Percentiles rank a stretch among this genome's conserved stretches.
phyloP scores from a whole-genome alignment of 331 rosid species.

The Telfairia occidentalis region DNA sequence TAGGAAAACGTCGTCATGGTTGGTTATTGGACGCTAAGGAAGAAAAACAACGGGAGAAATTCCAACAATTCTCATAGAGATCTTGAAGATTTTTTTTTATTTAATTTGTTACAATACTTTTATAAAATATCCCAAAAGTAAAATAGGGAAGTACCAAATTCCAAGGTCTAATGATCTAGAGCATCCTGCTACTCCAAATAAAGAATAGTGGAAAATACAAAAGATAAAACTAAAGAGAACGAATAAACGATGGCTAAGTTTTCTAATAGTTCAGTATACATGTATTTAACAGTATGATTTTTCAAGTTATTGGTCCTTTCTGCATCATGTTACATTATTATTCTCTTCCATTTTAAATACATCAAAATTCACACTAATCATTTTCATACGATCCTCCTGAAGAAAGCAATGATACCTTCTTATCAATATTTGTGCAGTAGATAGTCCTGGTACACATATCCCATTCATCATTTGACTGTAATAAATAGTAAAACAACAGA shows the following conservation, averaged over 20 bases:
- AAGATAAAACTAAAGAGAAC: neutral
- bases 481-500: slow-evolving; percentile 9
- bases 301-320: neutral
- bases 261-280: too few relatives aligned
- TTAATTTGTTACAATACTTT: neutral
- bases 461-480: slow-evolving; percentile 90
- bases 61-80: neutral
- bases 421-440: slow-evolving; percentile 92
- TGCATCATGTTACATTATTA: neutral
- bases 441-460: slow-evolving; percentile 93
- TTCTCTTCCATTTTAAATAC: neutral
- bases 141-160: neutral
- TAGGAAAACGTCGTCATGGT: neutral
- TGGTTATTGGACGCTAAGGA: neutral
- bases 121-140: neutral
- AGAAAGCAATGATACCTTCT: slow-evolving; percentile 41
- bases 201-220: neutral
- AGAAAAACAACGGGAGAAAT: neutral
- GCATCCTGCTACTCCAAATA: neutral
- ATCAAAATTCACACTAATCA: neutral
- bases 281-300: too few relatives aligned
- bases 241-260: too few relatives aligned
- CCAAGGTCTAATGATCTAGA: neutral
- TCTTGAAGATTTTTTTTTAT: neutral
- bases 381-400: neutral